These are phyloP conservation scores for Phytophthora vignae DNA, from an alignment of 352 stramenopile genomes.

Conservation along the genomic window DNA sequence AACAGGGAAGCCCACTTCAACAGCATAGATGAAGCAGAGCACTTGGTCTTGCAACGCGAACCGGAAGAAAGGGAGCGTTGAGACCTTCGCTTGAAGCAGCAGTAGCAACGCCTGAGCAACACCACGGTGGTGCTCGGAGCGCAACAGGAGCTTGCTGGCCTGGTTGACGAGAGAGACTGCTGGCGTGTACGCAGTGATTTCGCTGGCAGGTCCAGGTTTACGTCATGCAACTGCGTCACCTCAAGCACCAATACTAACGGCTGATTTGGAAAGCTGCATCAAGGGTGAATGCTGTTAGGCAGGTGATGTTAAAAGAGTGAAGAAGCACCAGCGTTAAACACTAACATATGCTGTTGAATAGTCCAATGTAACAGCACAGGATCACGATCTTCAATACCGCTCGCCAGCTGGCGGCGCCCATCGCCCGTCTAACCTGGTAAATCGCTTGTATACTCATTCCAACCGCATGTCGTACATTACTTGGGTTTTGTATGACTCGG, in stretches of 20 bases:
- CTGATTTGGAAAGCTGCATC: background rate
- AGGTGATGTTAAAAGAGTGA: background rate
- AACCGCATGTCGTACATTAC: background rate
- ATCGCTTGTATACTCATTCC: constrained; percentile 18
- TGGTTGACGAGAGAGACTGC: too few species aligned
- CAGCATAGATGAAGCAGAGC: too few species aligned
- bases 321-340: background rate
- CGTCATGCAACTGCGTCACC: constrained; percentile 31
- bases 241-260: constrained; percentile 30
- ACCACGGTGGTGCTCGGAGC: background rate
- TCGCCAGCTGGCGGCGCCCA: background rate
- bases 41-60: background rate
- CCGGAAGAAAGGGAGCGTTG: background rate
- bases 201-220: constrained; percentile 32
- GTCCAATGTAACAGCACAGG: background rate
- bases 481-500: background rate
- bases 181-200: constrained; percentile 25
- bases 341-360: background rate
- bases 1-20: background rate
- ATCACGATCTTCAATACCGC: constrained; percentile 7
- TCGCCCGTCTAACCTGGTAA: constrained; percentile 5
- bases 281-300: background rate
- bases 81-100: background rate
- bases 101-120: background rate
- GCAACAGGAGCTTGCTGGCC: background rate